Conservation (phyloP, 768 basidiomycete species). For the Leccinum variicolor region DNA sequence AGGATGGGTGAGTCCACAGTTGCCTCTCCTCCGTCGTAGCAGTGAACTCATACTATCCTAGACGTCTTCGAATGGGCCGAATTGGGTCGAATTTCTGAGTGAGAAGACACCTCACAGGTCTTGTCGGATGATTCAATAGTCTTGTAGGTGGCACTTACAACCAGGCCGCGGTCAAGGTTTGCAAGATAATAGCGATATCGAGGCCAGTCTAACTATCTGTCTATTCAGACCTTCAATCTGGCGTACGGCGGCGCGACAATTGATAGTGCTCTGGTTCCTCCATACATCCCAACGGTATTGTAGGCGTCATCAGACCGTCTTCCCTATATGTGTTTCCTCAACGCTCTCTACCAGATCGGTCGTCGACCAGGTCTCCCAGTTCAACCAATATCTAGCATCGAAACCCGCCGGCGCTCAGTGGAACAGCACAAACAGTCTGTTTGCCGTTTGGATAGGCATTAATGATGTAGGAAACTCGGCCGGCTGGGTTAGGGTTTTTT, state of each 20-base stretch:
- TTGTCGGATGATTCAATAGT: neutral
- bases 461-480: constrained; percentile 47
- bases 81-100: constrained; percentile 59
- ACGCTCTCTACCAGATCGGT: constrained; percentile 12
- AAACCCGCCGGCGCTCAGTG: constrained; percentile 54
- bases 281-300: constrained; percentile 48
- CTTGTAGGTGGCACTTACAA: constrained; percentile 50
- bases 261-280: constrained; percentile 52
- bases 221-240: constrained; percentile 54
- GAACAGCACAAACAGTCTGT: constrained; percentile 54
- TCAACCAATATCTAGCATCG: constrained; percentile 42
- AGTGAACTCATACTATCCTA: constrained; percentile 20
- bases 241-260: constrained; percentile 70
- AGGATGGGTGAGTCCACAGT: constrained; percentile 40
- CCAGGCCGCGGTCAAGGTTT: constrained; percentile 48
- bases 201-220: neutral
- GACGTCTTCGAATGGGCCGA: constrained; percentile 61
- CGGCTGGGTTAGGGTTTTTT: constrained; percentile 16
- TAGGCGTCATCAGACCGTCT: constrained; percentile 35
- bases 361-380: constrained; percentile 59
- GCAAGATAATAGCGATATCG: neutral
- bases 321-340: neutral
- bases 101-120: constrained; percentile 4
- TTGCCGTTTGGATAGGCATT: constrained; percentile 70
- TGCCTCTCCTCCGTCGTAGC: neutral